Evolutionary conservation across 75 land plant species (phyloP).

Genomic region (Pinus tabuliformis): DNA sequence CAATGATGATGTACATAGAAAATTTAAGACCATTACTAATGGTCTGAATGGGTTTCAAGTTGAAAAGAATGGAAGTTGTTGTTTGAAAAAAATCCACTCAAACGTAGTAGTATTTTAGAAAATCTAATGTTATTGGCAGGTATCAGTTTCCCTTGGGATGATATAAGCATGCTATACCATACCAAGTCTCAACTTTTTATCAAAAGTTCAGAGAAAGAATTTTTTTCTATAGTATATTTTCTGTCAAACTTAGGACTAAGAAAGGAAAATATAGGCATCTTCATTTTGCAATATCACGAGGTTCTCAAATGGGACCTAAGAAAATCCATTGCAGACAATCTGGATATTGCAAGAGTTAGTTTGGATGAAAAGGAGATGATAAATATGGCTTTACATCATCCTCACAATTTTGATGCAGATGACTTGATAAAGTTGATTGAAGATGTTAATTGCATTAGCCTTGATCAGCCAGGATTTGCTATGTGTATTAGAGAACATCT

Average conservation of each 20-base stretch:
- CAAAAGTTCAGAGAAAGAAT: background rate
- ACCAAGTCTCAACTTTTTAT: background rate
- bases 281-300: background rate
- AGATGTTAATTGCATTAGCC: background rate
- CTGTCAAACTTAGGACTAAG: background rate
- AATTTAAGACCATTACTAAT: constrained; percentile 9
- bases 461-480: background rate
- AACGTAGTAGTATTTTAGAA: background rate
- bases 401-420: background rate
- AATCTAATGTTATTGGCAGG: background rate
- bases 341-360: background rate
- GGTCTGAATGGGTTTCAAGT: background rate
- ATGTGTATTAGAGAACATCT: background rate
- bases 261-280: background rate
- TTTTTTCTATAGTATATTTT: background rate
- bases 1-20: constrained; percentile 24
- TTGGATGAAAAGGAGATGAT: background rate
- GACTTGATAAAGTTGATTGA: background rate
- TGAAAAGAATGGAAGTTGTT: constrained; percentile 17
- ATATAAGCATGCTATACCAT: background rate
- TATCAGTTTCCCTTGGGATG: constrained; percentile 1
- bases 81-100: background rate
- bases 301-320: background rate
- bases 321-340: background rate
- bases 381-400: background rate